Percentiles rank a stretch among this genome's conserved stretches.
Conservation (phyloP, 257 asterid species). For the Solanum microdontum region DNA sequence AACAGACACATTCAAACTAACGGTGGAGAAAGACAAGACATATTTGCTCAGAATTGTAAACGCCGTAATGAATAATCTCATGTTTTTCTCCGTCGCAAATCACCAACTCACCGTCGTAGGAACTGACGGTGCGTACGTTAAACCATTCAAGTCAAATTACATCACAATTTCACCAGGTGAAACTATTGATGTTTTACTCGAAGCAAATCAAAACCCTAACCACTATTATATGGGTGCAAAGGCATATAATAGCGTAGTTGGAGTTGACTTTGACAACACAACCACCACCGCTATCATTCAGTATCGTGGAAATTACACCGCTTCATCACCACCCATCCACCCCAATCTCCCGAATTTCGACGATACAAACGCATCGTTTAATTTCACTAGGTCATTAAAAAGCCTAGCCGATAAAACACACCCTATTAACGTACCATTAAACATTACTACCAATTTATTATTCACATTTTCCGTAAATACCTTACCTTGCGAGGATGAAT, state of each 20-base stretch:
- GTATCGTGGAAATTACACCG: constrained; percentile 22
- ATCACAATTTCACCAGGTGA: constrained; percentile 50
- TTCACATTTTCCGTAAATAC: constrained; percentile 38
- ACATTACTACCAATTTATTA: constrained; percentile 3
- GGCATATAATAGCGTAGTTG: constrained; percentile 18
- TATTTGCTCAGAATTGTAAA: constrained; percentile 42
- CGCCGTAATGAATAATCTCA: constrained; percentile 44
- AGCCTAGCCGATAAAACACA: constrained; percentile 25
- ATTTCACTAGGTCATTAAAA: constrained; percentile 33
- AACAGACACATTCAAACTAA: constrained; percentile 36
- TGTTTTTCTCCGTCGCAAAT: constrained; percentile 37
- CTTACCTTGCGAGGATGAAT: constrained; percentile 9
- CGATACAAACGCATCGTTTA: constrained; percentile 22
- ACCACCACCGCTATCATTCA: constrained; percentile 46
- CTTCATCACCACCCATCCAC: constrained; percentile 12
- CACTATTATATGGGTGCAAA: constrained; percentile 50
- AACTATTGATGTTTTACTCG: constrained; percentile 40
- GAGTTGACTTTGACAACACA: constrained; percentile 14
- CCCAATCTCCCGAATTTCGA: constrained; percentile 28
- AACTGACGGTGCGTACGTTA: constrained; percentile 38
- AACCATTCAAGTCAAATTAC: constrained; percentile 28
- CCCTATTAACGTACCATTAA: constrained; percentile 32
- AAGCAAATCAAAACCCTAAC: constrained; percentile 36
- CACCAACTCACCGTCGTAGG: constrained; percentile 46
- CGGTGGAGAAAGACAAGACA: constrained; percentile 35